Conservation (phyloP, 2,329 filamentous ascomycete species). For the Thyridium curvatum region DNA sequence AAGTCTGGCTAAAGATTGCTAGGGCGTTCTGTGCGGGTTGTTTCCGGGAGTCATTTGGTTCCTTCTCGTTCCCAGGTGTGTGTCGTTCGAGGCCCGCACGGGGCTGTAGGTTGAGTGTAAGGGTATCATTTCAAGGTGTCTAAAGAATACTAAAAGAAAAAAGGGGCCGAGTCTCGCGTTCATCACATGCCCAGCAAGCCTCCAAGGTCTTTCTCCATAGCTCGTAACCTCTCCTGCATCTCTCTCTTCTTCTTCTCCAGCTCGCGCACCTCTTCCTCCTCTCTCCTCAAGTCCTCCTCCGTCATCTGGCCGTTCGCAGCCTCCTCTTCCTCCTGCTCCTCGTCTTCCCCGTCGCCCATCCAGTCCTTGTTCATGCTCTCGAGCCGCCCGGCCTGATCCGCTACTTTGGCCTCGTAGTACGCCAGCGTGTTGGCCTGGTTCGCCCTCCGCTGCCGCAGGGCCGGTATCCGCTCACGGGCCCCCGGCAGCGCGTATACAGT, state of each 20-base stretch:
- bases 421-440: constrained; percentile 67
- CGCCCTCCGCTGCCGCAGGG: constrained; percentile 64
- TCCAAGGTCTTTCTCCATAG: constrained; percentile 51
- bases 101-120: too few species aligned
- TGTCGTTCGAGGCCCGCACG: too few species aligned
- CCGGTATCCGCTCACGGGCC: constrained; percentile 67
- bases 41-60: too few species aligned
- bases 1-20: constrained; percentile 3
- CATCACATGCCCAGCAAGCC: constrained; percentile 46
- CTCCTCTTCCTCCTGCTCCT: constrained; percentile 43
- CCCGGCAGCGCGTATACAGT: constrained; percentile 80
- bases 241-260: constrained; percentile 51
- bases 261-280: constrained; percentile 60
- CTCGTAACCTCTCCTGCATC: constrained; percentile 42
- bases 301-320: constrained; percentile 37
- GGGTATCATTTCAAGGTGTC: too few species aligned
- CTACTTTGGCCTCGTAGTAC: constrained; percentile 75
- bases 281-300: constrained; percentile 60
- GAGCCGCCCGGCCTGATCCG: constrained; percentile 68
- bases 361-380: constrained; percentile 64
- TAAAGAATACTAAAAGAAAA: too few species aligned
- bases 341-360: constrained; percentile 47
- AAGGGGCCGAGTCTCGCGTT: background rate
- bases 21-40: background rate
- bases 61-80: too few species aligned